Base-by-base conservation (phyloP, 306 rosid genomes). In the Carpinus fangiana region DNA sequence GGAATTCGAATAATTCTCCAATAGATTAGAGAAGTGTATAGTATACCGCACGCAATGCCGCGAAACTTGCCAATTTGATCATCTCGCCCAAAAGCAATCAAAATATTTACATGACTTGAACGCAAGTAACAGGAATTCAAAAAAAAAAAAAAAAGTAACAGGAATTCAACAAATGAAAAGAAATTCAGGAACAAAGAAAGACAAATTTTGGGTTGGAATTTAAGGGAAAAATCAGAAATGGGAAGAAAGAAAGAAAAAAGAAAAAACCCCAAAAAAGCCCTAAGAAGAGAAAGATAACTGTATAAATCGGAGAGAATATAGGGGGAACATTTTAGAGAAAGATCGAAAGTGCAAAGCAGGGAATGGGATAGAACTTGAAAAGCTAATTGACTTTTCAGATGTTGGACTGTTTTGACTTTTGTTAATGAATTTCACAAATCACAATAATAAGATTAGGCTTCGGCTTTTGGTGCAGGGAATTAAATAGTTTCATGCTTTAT, bases 401-500 rank as follows among this genome's bases (percentile, higher is more conserved):
- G 46, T 74, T 36, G 75, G 81, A 83, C 78, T 72, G 48, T 72
- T 50, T 50, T 46, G 83, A 83, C 75, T 75, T 72, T 52, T 6
- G 45, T 41, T 0, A 41, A 41, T 0, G 8, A 41, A 41, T 41
- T 31, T 31, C 34, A 31, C 34, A 31, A 31, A 23, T 23, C 26
- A 23, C 3, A 31, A 31, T 31, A 31, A 31, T 2, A 31, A 31
- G 34, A 31, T 31, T 31, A 31, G 34, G 43, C 43, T 38, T 38
- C 4, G 23, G 3, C 12, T 11, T 10, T 59, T 59, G 2, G 64
- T 8, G 5, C 31, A 57, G 12, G 0, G 2, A 57, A 57, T 8
- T 21, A 57, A 57, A 57, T n/a, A n/a, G n/a, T n/a, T n/a, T n/a
- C n/a, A n/a, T n/a, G 9, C 16, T 21, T 59, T 10, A 23, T 55